Conservation (phyloP, 352 stramenopile species). For the Phytopythium boreale region DNA sequence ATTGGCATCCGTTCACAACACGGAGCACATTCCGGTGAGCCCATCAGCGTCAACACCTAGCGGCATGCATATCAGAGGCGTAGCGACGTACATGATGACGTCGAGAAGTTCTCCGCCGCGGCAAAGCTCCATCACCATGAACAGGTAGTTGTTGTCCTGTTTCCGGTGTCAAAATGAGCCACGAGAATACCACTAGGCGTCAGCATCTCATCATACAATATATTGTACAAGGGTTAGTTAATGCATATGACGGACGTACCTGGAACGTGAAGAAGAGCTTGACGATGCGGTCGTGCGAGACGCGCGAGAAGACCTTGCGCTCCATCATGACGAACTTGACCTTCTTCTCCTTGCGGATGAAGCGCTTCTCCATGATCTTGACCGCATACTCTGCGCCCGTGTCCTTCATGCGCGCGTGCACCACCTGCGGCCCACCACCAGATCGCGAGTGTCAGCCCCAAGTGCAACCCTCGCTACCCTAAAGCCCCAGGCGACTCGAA, state of each 20-base stretch:
- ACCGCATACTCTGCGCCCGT: conserved; percentile 83
- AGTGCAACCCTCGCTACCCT: background rate
- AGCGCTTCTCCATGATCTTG: conserved; percentile 92
- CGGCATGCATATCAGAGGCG: conserved; percentile 1
- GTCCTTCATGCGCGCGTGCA: conserved; percentile 89
- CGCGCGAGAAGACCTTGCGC: conserved; percentile 87
- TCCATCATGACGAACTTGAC: conserved; percentile 92
- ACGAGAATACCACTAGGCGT: background rate
- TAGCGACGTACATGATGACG: conserved; percentile 73
- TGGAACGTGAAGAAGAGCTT: conserved; percentile 92
- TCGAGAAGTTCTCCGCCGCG: conserved; percentile 83
- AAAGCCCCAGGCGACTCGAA: background rate
- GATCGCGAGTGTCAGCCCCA: background rate
- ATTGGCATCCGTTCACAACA: background rate
- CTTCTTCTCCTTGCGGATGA: conserved; percentile 91
- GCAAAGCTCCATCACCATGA: conserved; percentile 91
- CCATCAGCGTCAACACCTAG: background rate
- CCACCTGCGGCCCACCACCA: conserved; percentile 30
- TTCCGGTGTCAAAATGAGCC: background rate
- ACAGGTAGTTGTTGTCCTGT: conserved; percentile 81
- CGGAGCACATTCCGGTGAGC: background rate
- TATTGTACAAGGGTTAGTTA: background rate
- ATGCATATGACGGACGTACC: conserved; percentile 21
- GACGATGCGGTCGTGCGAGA: conserved; percentile 86
- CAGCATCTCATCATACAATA: background rate